Percentiles rank a stretch among this genome's conserved stretches.
Conservation (phyloP, 2,329 filamentous ascomycete genomes). For the Sporothrix protearum region DNA sequence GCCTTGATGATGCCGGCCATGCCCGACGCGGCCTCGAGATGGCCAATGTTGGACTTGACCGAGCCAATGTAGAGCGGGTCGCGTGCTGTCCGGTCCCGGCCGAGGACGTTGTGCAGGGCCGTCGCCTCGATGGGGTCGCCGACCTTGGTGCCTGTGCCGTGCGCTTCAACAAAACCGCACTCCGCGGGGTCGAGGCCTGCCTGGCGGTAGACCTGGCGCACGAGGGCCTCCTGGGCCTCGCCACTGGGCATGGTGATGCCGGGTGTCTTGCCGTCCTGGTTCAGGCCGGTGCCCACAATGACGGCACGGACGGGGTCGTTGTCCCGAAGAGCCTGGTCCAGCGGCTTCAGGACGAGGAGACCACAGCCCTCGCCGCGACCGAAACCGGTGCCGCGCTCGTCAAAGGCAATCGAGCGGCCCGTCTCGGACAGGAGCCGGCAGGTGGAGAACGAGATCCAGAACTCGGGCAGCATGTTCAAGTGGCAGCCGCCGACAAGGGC, state of each 20-base stretch:
- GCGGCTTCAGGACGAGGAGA: slow-evolving; percentile 54
- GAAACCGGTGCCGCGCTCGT: slow-evolving; percentile 54
- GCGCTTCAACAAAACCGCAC: slow-evolving; percentile 49
- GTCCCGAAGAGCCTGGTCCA: slow-evolving; percentile 52
- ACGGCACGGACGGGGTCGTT: slow-evolving; percentile 53
- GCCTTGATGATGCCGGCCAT: slow-evolving; percentile 52
- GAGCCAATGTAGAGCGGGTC: slow-evolving; percentile 37
- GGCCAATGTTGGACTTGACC: slow-evolving; percentile 44
- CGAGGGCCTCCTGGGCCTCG: slow-evolving; percentile 45
- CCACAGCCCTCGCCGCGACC: slow-evolving; percentile 58
- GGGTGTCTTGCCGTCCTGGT: slow-evolving; percentile 55
- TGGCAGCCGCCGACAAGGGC: slow-evolving; percentile 48
- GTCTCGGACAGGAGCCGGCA: slow-evolving; percentile 49
- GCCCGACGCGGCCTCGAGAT: slow-evolving; percentile 50
- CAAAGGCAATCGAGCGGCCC: slow-evolving; percentile 52
- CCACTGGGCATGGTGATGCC: slow-evolving; percentile 56
- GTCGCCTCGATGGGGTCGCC: slow-evolving; percentile 54
- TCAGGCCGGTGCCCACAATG: slow-evolving; percentile 49
- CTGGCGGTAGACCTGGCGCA: slow-evolving; percentile 43
- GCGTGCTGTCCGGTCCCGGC: slow-evolving; percentile 30
- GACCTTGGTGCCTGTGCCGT: slow-evolving; percentile 53
- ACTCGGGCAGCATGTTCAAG: slow-evolving; percentile 47
- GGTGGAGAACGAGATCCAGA: slow-evolving; percentile 46
- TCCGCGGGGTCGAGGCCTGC: slow-evolving; percentile 40
- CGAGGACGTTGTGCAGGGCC: slow-evolving; percentile 40